Percentiles rank a stretch among this genome's conserved stretches.
phyloP scores from a whole-genome alignment of 176 grass and related monocot genomes.

The Urochloa ruziziensis region DNA sequence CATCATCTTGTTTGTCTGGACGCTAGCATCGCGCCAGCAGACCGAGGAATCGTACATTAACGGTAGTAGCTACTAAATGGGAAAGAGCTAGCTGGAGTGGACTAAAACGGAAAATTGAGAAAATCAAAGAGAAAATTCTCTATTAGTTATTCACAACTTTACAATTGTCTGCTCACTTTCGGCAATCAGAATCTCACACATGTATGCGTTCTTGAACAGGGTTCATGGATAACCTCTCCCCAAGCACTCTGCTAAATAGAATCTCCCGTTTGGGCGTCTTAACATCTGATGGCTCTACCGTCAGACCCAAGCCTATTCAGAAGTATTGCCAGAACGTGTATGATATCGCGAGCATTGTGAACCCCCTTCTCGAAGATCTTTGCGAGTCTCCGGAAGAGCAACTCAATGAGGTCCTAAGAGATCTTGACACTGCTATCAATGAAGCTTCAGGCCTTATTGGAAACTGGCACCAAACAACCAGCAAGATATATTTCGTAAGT shows the following conservation, averaged over 20 bases:
- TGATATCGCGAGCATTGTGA: slow-evolving; percentile 50
- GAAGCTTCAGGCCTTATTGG: slow-evolving; percentile 58
- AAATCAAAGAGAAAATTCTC: background rate
- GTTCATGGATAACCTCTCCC: slow-evolving; percentile 48
- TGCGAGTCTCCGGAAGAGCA: slow-evolving; percentile 57
- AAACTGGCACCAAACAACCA: slow-evolving; percentile 82
- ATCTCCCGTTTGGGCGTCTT: slow-evolving; percentile 42
- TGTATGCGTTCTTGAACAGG: slow-evolving; percentile 26
- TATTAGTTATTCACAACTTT: background rate
- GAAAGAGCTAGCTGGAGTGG: background rate
- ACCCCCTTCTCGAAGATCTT: slow-evolving; percentile 61
- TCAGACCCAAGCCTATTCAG: slow-evolving; percentile 54
- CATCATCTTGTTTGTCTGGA: background rate
- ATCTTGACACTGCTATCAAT: slow-evolving; percentile 59
- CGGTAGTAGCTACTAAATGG: background rate
- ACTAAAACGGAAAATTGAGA: background rate
- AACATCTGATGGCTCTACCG: slow-evolving; percentile 37
- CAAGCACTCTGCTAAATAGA: slow-evolving; percentile 34
- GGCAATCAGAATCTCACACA: background rate
- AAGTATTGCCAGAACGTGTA: slow-evolving; percentile 58
- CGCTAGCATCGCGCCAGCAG: background rate
- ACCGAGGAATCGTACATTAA: background rate
- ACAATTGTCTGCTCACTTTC: background rate
- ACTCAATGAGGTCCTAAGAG: slow-evolving; percentile 54
- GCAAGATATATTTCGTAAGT: slow-evolving; percentile 93